Conservation (phyloP, 371 early-diverging fungal species). For the Mortierella sp. region DNA sequence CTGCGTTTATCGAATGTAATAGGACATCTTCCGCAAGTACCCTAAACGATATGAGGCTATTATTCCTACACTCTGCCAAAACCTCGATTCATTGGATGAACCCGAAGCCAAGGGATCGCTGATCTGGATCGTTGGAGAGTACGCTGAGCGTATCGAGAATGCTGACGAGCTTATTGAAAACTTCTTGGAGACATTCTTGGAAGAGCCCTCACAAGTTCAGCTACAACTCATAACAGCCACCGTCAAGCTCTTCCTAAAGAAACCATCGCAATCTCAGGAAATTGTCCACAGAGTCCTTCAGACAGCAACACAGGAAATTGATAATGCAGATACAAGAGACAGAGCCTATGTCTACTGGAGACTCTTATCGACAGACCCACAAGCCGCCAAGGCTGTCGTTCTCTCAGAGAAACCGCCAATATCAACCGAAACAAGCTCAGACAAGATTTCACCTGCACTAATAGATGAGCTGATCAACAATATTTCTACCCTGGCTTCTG, state of each 20-base stretch:
- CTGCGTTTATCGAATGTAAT: neutral
- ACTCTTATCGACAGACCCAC: slow-evolving; percentile 91
- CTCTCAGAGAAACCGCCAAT: slow-evolving; percentile 95
- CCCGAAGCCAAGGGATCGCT: slow-evolving; percentile 94
- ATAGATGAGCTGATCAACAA: slow-evolving; percentile 91
- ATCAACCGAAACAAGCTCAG: slow-evolving; percentile 74
- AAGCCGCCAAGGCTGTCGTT: slow-evolving; percentile 79
- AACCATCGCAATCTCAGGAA: slow-evolving; percentile 90
- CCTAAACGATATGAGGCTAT: slow-evolving; percentile 90
- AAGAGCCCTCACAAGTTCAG: slow-evolving; percentile 87
- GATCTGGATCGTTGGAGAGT: slow-evolving; percentile 98
- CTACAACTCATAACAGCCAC: slow-evolving; percentile 94
- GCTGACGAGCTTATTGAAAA: slow-evolving; percentile 84
- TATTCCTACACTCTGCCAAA: slow-evolving; percentile 90
- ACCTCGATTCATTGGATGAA: slow-evolving; percentile 90
- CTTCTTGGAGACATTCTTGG: slow-evolving; percentile 81
- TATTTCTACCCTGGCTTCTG: slow-evolving; percentile 90
- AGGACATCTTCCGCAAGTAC: slow-evolving; percentile 96
- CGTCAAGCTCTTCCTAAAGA: slow-evolving; percentile 94
- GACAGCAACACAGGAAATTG: slow-evolving; percentile 92
- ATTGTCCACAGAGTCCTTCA: slow-evolving; percentile 92
- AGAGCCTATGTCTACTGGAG: slow-evolving; percentile 98
- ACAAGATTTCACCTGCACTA: slow-evolving; percentile 68
- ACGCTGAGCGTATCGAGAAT: slow-evolving; percentile 93
- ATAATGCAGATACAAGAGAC: slow-evolving; percentile 97